Conservation (phyloP, 305 asterid genomes). For the Solanum chacoense region DNA sequence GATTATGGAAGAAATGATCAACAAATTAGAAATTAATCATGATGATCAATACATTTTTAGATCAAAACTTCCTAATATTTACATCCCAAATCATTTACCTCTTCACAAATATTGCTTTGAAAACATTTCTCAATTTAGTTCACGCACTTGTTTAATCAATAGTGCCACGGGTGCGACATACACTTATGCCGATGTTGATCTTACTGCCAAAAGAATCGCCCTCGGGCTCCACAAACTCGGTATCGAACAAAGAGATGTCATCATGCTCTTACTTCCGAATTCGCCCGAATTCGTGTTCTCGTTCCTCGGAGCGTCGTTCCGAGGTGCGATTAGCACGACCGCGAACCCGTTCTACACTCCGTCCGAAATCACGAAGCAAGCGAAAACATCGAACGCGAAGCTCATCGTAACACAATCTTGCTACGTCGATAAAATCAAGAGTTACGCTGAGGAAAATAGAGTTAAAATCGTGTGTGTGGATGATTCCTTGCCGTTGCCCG, state of each 20-base stretch:
- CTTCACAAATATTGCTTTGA: constrained; percentile 27
- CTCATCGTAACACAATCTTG: neutral
- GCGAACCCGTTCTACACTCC: constrained; percentile 2
- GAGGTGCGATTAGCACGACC: neutral
- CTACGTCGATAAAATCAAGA: neutral
- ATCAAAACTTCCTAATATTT: constrained; percentile 35
- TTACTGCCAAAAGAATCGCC: neutral
- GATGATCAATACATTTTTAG: constrained; percentile 24
- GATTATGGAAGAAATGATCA: neutral
- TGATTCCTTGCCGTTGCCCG: neutral
- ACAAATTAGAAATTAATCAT: neutral
- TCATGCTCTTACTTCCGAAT: constrained; percentile 3
- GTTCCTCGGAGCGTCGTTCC: neutral
- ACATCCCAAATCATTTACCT: constrained; percentile 43
- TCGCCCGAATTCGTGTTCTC: constrained; percentile 3
- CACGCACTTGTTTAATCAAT: neutral
- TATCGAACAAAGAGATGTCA: neutral
- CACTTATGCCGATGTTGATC: neutral
- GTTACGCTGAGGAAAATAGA: neutral
- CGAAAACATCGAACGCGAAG: neutral
- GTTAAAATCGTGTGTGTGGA: constrained; percentile 34
- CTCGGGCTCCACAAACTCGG: neutral
- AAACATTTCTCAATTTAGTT: neutral
- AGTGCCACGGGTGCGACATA: neutral
- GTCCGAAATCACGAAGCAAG: neutral